These are phyloP conservation scores for Metschnikowia cubensis DNA, from an alignment of 805 yeast genomes.

Conservation along the genomic window DNA sequence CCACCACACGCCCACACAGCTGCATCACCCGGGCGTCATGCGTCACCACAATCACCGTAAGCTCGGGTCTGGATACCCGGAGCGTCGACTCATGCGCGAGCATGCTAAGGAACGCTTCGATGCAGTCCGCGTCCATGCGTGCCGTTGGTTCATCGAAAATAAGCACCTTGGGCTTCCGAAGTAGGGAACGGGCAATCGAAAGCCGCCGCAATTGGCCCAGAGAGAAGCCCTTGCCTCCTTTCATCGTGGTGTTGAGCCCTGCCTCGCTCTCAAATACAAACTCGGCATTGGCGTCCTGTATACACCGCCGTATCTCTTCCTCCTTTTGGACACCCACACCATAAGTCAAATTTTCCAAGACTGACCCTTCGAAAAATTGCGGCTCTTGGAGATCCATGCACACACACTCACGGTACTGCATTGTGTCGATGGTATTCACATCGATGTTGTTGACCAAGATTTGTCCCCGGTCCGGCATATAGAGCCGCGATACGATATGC, in stretches of 20 bases:
- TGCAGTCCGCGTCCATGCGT: slow-evolving; percentile 68
- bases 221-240: slow-evolving; percentile 52
- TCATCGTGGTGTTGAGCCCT: slow-evolving; percentile 58
- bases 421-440: slow-evolving; percentile 42
- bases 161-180: slow-evolving; percentile 60
- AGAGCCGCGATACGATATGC: slow-evolving; percentile 52
- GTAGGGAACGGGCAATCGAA: slow-evolving; percentile 76
- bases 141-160: slow-evolving; percentile 90
- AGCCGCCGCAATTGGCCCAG: slow-evolving; percentile 91
- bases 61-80: slow-evolving; percentile 16
- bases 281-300: slow-evolving; percentile 49
- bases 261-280: slow-evolving; percentile 53
- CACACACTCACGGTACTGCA: slow-evolving; percentile 48
- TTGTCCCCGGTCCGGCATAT: slow-evolving; percentile 34
- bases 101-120: slow-evolving; percentile 46
- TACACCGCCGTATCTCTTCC: slow-evolving; percentile 33
- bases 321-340: slow-evolving; percentile 38
- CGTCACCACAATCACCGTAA: slow-evolving; percentile 60
- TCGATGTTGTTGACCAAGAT: slow-evolving; percentile 47
- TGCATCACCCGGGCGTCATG: slow-evolving; percentile 69
- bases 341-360: slow-evolving; percentile 66
- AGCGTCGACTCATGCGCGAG: slow-evolving; percentile 31
- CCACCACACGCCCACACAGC: slow-evolving; percentile 48
- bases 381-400: slow-evolving; percentile 78
- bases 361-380: slow-evolving; percentile 65